Conservation (phyloP, 164 flowering plant genomes). For the Stephania yunnanensis region DNA sequence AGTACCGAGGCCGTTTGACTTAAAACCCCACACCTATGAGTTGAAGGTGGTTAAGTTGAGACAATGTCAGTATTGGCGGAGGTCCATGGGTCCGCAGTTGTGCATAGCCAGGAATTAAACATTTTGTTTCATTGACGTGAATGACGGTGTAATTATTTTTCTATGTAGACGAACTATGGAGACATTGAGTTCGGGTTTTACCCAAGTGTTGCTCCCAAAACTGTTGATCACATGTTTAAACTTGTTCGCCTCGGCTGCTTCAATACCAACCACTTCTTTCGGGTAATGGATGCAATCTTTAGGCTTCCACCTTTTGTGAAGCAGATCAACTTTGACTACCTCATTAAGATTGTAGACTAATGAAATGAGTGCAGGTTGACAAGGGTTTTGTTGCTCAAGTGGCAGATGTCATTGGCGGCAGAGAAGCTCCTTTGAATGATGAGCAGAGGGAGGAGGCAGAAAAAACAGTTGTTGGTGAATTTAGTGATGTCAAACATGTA, state of each 20-base stretch:
- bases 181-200: conserved; percentile 94
- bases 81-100: too few relatives aligned
- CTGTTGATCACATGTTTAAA: conserved; percentile 89
- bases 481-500: conserved; percentile 84
- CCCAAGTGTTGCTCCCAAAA: conserved; percentile 80
- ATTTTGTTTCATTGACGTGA: too few relatives aligned
- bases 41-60: too few relatives aligned
- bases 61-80: too few relatives aligned
- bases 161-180: conserved; percentile 76
- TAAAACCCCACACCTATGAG: too few relatives aligned
- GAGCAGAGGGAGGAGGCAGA: conserved; percentile 70
- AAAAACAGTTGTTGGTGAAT: conserved; percentile 86
- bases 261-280: conserved; percentile 89
- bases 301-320: neutral
- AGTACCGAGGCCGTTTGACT: too few relatives aligned
- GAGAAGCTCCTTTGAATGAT: conserved; percentile 85
- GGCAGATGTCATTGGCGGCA: conserved; percentile 81
- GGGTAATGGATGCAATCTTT: conserved; percentile 42
- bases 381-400: conserved; percentile 95
- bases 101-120: too few relatives aligned
- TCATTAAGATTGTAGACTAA: conserved; percentile 3
- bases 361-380: conserved; percentile 52
- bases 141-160: conserved; percentile 6
- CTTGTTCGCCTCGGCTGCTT: conserved; percentile 87
- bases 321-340: neutral